Conservation (phyloP, 805 yeast genomes). For the Pichia heedii region DNA sequence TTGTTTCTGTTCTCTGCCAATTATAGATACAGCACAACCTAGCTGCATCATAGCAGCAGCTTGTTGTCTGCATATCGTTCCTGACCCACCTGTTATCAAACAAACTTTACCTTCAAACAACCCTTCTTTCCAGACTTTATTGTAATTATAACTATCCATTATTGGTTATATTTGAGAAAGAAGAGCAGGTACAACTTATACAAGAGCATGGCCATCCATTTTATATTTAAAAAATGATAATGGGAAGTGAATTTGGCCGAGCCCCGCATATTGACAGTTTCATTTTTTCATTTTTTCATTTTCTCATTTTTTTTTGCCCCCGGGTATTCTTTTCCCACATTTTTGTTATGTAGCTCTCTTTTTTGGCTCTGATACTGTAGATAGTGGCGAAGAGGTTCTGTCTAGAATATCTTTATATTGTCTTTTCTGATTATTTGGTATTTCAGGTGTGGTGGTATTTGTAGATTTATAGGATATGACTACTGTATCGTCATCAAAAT, state of each 20-base stretch:
- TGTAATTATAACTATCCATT: constrained; percentile 8
- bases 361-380: not conserved
- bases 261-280: not conserved
- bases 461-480: not conserved
- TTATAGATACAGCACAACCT: constrained; percentile 81
- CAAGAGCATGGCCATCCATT: no score
- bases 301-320: no score
- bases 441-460: no score
- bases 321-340: no score
- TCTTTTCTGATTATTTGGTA: not conserved
- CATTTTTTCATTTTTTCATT: not conserved
- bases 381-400: not conserved
- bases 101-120: constrained; percentile 78
- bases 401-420: not conserved
- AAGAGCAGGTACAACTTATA: no score
- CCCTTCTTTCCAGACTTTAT: constrained; percentile 40
- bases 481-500: not conserved
- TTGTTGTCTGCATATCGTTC: constrained; percentile 89
- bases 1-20: constrained; percentile 67
- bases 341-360: not conserved
- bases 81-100: constrained; percentile 94
- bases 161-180: no score
- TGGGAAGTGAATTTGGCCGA: not conserved
- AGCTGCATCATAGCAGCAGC: constrained; percentile 72
- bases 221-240: no score